Evolutionary conservation across 1,139 yeast genomes (phyloP).

Genomic region (Pichia sp.): DNA sequence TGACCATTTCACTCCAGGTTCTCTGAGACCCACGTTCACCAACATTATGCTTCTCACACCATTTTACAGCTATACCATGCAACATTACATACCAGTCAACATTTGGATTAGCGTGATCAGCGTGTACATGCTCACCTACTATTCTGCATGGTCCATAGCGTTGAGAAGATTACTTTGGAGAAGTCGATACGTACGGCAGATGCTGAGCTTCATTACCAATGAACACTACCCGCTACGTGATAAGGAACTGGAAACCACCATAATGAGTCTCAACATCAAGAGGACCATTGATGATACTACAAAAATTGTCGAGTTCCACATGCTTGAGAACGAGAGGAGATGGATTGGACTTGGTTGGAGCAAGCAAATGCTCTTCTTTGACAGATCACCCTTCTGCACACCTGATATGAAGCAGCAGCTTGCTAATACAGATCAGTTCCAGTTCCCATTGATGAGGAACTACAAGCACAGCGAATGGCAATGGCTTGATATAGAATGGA

Average conservation of each 20-base stretch:
- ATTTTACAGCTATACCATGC: constrained; percentile 35
- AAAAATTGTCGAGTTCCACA: constrained; percentile 40
- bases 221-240: constrained; percentile 26
- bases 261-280: constrained; percentile 5
- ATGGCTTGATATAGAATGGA: constrained; percentile 51
- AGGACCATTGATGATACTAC: constrained; percentile 27
- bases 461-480: constrained; percentile 8
- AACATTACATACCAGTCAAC: constrained; percentile 32
- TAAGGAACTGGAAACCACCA: constrained; percentile 14
- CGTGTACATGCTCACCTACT: constrained; percentile 38
- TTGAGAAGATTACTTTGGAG: constrained; percentile 49
- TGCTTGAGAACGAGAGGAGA: constrained; percentile 52
- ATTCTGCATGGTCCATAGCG: constrained; percentile 48
- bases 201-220: constrained; percentile 37
- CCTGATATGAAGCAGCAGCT: constrained; percentile 32
- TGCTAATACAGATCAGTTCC: constrained; percentile 34
- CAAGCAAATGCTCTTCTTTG: constrained; percentile 42
- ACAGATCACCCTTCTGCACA: constrained; percentile 42
- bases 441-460: constrained; percentile 34
- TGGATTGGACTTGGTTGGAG: constrained; percentile 62
- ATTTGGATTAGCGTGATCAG: constrained; percentile 32
- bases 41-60: constrained; percentile 36
- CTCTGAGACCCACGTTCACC: not conserved
- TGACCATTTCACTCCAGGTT: not conserved
- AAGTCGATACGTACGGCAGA: constrained; percentile 38